These are phyloP conservation scores for Pleurotus eryngii DNA, from an alignment of 768 basidiomycete genomes.

Conservation along the genomic window DNA sequence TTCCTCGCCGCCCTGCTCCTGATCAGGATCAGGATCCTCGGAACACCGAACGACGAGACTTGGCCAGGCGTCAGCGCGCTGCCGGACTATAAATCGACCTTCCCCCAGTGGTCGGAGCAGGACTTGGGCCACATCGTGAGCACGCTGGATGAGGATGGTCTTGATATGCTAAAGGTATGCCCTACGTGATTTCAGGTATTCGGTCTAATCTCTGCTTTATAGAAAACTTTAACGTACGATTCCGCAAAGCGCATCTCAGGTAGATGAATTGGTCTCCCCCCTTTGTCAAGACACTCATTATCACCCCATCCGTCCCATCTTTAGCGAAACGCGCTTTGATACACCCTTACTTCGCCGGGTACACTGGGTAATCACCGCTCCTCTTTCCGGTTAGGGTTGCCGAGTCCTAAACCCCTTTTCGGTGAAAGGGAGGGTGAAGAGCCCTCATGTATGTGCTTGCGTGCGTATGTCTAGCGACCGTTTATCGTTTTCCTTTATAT, in stretches of 20 bases:
- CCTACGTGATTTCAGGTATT: neutral
- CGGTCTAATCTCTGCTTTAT: neutral
- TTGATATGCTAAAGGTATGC: slow-evolving; percentile 74
- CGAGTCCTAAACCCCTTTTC: no score
- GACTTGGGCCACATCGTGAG: slow-evolving; percentile 67
- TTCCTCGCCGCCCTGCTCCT: neutral
- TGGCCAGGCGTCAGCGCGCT: slow-evolving; percentile 90
- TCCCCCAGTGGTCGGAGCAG: slow-evolving; percentile 90
- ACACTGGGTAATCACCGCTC: slow-evolving; percentile 11
- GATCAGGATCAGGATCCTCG: slow-evolving; percentile 63
- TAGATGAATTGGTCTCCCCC: slow-evolving; percentile 20
- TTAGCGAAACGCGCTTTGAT: slow-evolving; percentile 54
- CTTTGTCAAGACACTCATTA: no score
- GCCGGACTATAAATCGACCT: slow-evolving; percentile 94
- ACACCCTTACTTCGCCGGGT: slow-evolving; percentile 49
- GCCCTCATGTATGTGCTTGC: no score
- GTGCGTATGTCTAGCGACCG: no score
- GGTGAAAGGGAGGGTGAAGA: no score
- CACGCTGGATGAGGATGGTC: slow-evolving; percentile 67
- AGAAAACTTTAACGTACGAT: slow-evolving; percentile 81
- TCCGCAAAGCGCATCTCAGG: slow-evolving; percentile 91
- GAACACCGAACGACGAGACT: slow-evolving; percentile 85
- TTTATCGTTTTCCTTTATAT: no score
- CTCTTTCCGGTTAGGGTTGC: no score
- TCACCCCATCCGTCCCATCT: neutral